Conservation (phyloP, 148 eudicot species). For the Bassia scoparia region DNA sequence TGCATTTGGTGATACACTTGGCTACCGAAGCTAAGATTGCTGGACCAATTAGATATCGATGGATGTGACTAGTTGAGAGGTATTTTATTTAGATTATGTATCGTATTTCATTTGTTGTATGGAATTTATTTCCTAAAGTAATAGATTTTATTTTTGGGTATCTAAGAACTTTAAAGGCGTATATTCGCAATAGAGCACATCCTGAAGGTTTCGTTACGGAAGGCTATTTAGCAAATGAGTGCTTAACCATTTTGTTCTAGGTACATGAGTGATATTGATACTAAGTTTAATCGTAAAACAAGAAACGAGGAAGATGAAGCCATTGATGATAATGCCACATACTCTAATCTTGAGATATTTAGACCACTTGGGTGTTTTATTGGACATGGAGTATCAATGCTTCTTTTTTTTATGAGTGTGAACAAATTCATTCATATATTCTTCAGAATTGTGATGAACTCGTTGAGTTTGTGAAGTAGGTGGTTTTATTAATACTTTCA, state of each 20-base stretch:
- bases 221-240: slow-evolving; percentile 21
- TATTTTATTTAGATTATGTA: background rate
- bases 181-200: background rate
- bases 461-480: background rate
- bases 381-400: background rate
- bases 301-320: slow-evolving; percentile 16
- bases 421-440: background rate
- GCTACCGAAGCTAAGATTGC: slow-evolving; percentile 1
- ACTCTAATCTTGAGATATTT: slow-evolving; percentile 3
- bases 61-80: slow-evolving; percentile 15
- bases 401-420: background rate
- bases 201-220: slow-evolving; percentile 14
- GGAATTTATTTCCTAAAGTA: background rate
- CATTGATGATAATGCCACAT: no score
- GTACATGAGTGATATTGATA: slow-evolving; percentile 22
- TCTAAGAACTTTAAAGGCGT: background rate
- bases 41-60: background rate
- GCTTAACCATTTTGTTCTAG: slow-evolving; percentile 26
- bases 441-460: slow-evolving; percentile 18
- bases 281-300: slow-evolving; percentile 15
- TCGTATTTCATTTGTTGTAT: background rate
- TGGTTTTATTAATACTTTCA: background rate
- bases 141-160: background rate
- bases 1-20: slow-evolving; percentile 11
- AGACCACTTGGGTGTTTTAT: slow-evolving; percentile 3